Base-by-base conservation (phyloP, 768 basidiomycete genomes). In the Trametes meyenii region DNA sequence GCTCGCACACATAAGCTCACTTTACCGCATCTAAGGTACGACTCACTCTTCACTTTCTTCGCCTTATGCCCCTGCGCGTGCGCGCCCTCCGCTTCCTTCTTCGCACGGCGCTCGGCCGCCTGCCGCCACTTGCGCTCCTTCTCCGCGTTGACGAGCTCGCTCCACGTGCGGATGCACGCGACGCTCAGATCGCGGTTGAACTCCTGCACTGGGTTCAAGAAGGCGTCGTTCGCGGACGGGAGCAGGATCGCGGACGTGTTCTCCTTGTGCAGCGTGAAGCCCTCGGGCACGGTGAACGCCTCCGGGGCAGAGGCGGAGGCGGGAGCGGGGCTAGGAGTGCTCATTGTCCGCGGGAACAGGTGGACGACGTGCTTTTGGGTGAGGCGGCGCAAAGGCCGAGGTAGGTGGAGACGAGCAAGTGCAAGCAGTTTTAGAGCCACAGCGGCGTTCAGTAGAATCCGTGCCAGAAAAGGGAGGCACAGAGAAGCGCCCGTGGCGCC, bases 201-300 rank as follows among this genome's bases (percentile, higher is more conserved):
- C 74, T 99, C 94, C 72, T 99, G 97, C 13, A 98, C 89, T 6
- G 97, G 96, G 71, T 99, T 99, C 62, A 98, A 76, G 74, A 99
- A 99, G 2, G 96, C 93, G 59, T 91, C 89, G 64, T 93, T 90
- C 55, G 76, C 76, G 48, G 83, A 80, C 5, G 88, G 85, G 23
- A 95, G 79, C 57, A 97, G 81, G 70, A 98, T 90, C 69, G 84
- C 85, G 0, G 91, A 84, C 2, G 83, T 86, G 73, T 92, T 93
- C 76, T 94, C 92, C 10, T 86, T 87, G 75, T 94, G 89, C 61
- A 94, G 78, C 12, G 82, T 84, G 74, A 85, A 90, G 21, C 90
- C 92, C 60, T 87, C 85, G 1, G 92, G 92, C 40, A 92, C 75
- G 38, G 71, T 66, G 64, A 78, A 69, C 29, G 75, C 50, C 16